These are phyloP conservation scores for Syzygium oleosum DNA, from an alignment of 345 rosid genomes.

Conservation along the genomic window DNA sequence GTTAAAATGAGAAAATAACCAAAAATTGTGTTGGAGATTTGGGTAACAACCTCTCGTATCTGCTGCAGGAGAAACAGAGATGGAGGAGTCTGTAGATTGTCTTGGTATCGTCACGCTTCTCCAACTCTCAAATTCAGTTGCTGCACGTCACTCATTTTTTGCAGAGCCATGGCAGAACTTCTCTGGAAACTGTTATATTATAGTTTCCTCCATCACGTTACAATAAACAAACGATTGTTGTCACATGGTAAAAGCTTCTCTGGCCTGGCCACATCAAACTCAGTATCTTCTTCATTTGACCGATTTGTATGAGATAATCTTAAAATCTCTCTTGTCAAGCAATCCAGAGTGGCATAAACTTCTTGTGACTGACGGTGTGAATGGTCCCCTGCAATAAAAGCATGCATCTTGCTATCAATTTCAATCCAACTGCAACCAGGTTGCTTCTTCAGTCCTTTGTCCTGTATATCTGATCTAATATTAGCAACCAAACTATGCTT, in stretches of 20 bases:
- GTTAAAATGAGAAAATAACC: neutral
- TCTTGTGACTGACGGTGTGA: constrained; percentile 20
- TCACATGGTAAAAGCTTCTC: neutral
- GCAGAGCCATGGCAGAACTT: neutral
- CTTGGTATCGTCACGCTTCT: neutral
- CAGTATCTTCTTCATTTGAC: neutral
- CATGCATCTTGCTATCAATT: constrained; percentile 17
- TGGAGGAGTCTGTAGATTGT: neutral
- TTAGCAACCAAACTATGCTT: constrained; percentile 5
- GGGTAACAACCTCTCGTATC: neutral
- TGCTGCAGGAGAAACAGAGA: neutral
- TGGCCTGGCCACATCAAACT: neutral
- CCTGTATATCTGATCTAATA: constrained; percentile 24
- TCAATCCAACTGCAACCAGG: constrained; percentile 56
- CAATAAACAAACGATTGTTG: neutral
- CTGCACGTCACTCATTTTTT: neutral
- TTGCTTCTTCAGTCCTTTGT: constrained; percentile 24
- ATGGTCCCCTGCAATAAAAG: constrained; percentile 21
- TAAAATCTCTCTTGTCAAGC: constrained; percentile 21
- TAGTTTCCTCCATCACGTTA: neutral
- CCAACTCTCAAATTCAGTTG: neutral
- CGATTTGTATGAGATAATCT: constrained; percentile 14
- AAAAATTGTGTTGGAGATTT: neutral
- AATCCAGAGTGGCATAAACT: constrained; percentile 15
- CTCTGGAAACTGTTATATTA: neutral